Percentiles rank a stretch among this genome's conserved stretches.
Conservation (phyloP, 2,329 filamentous ascomycete genomes). For the Hypomyces perniciosus region DNA sequence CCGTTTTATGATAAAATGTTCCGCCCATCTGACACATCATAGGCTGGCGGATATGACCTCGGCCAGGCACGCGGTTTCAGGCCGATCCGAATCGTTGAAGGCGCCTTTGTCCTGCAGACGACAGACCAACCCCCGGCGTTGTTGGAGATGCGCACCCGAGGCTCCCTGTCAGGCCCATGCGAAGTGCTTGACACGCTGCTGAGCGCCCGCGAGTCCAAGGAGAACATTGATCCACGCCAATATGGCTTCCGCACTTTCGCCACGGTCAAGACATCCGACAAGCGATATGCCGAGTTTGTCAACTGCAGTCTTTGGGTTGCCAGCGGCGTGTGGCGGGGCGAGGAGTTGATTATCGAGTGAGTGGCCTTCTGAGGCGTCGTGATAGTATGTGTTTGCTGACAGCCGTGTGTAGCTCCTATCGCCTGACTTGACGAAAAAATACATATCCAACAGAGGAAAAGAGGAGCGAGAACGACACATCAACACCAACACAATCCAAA, state of each 20-base stretch:
- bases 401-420: slow-evolving; percentile 13
- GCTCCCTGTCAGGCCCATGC: slow-evolving; percentile 42
- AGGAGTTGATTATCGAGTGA: slow-evolving; percentile 43
- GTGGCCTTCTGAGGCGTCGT: slow-evolving; percentile 12
- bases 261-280: slow-evolving; percentile 45
- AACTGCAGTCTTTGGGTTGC: slow-evolving; percentile 47
- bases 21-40: slow-evolving; percentile 16
- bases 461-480: not conserved
- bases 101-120: slow-evolving; percentile 44
- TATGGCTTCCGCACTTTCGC: slow-evolving; percentile 46
- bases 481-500: not conserved
- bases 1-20: not conserved
- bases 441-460: not conserved
- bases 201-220: slow-evolving; percentile 30
- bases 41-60: slow-evolving; percentile 39
- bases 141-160: slow-evolving; percentile 41
- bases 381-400: not conserved
- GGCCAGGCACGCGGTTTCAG: slow-evolving; percentile 35
- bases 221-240: slow-evolving; percentile 33
- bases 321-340: slow-evolving; percentile 40
- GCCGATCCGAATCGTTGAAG: slow-evolving; percentile 40
- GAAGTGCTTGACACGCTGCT: slow-evolving; percentile 37
- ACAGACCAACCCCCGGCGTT: slow-evolving; percentile 41
- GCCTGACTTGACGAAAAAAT: slow-evolving; percentile 12
- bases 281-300: slow-evolving; percentile 42